phyloP scores from a whole-genome alignment of 1,284 basidiomycete species.

The Exobasidium cylindrosporum region DNA sequence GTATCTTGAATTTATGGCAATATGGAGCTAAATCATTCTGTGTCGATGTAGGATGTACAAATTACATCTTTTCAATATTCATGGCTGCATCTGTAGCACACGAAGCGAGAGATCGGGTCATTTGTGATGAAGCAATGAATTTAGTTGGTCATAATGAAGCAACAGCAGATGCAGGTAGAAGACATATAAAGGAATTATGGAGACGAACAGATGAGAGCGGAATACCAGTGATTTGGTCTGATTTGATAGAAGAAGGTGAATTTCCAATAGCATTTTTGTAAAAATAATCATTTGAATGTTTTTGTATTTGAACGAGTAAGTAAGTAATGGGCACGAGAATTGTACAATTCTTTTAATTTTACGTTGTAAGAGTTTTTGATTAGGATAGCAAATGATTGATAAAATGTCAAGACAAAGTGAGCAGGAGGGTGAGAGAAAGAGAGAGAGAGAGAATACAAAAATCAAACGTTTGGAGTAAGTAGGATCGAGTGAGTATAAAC shows the following conservation, averaged over 20 bases:
- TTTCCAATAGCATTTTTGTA: not conserved
- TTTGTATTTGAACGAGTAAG: not conserved
- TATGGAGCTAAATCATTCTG: slow-evolving; percentile 1
- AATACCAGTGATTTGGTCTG: slow-evolving; percentile 1
- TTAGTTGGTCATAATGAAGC: slow-evolving; percentile 6
- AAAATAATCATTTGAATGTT: not conserved
- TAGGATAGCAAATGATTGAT: no score
- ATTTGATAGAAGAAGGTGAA: not conserved
- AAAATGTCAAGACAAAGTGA: no score
- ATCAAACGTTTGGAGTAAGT: no score
- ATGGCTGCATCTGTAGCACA: not conserved
- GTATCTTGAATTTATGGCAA: not conserved
- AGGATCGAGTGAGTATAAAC: not conserved
- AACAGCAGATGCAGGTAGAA: not conserved
- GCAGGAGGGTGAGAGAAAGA: no score
- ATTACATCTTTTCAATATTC: slow-evolving; percentile 1
- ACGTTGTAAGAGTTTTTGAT: not conserved
- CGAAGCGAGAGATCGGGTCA: not conserved
- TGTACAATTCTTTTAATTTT: not conserved
- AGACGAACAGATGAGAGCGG: slow-evolving; percentile 5
- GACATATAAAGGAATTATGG: not conserved
- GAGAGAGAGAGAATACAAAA: no score
- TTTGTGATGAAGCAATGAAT: not conserved
- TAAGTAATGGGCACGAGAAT: not conserved
- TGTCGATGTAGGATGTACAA: not conserved